Conservation (phyloP, 805 yeast species). For the Spathaspora boniae region DNA sequence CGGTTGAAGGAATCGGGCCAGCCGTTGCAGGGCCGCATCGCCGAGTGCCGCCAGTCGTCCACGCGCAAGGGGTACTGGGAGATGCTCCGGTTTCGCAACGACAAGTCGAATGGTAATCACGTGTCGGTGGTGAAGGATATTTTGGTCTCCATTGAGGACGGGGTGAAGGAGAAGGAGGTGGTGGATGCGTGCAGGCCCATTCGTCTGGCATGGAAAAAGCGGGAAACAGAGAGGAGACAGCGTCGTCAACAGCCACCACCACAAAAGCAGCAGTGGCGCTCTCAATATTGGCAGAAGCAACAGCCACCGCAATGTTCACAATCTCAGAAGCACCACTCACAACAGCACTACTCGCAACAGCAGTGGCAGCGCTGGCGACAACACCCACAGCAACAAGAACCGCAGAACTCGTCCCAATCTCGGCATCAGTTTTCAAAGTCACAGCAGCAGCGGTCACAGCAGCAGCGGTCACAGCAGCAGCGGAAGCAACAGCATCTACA, state of each 20-base stretch:
- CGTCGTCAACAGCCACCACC: too few relatives aligned
- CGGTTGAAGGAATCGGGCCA: conserved; percentile 62
- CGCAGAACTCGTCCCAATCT: too few relatives aligned
- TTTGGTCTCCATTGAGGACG: conserved; percentile 78
- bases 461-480: too few relatives aligned
- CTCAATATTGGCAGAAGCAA: conserved; percentile 5
- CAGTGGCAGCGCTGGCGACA: too few relatives aligned
- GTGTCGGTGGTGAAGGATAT: conserved; percentile 77
- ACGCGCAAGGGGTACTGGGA: conserved; percentile 67
- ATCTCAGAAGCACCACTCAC: conserved; percentile 9
- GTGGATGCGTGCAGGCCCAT: conserved; percentile 55
- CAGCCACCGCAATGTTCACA: conserved; percentile 7
- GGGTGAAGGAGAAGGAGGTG: conserved; percentile 78
- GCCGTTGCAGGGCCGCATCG: conserved; percentile 85
- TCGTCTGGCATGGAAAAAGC: conserved; percentile 56
- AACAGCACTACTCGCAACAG: too few relatives aligned
- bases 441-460: too few relatives aligned
- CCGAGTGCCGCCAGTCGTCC: conserved; percentile 72
- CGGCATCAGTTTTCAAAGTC: too few relatives aligned
- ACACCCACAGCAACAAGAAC: conserved; percentile 5
- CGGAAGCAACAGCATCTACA: too few relatives aligned
- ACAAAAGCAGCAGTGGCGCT: conserved; percentile 8
- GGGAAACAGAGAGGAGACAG: conserved; percentile 42
- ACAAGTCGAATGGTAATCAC: conserved; percentile 86
- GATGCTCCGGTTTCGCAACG: conserved; percentile 87